Evolutionary conservation across 139 green algal genomes (phyloP).

Genomic region (Tetradesmus obliquus): DNA sequence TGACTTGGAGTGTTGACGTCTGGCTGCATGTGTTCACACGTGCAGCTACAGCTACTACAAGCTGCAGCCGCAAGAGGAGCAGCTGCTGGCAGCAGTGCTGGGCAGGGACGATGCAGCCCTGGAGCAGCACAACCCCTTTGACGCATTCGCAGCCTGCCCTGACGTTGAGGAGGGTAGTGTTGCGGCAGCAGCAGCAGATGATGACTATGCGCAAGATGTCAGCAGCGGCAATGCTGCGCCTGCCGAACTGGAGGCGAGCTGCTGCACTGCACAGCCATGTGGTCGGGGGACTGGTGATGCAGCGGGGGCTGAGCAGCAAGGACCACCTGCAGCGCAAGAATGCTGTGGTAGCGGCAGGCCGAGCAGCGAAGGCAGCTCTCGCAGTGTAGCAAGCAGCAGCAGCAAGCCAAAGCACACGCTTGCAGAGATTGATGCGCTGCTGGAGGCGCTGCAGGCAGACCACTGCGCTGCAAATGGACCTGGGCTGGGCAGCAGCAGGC

Average conservation of each 20-base stretch:
- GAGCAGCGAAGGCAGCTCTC: not conserved
- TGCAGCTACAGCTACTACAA: slow-evolving; percentile 39
- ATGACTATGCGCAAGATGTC: too few species aligned
- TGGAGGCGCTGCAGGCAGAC: not conserved
- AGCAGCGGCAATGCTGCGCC: too few species aligned
- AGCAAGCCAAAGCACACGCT: not conserved
- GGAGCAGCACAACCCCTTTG: slow-evolving; percentile 35
- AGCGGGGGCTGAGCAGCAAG: not conserved
- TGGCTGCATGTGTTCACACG: not conserved
- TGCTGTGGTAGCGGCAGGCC: not conserved
- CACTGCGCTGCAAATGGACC: not conserved
- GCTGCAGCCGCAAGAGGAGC: slow-evolving; percentile 33
- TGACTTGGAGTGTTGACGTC: not conserved
- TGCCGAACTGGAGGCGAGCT: not conserved
- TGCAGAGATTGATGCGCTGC: slow-evolving; percentile 28
- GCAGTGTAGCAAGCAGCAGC: not conserved
- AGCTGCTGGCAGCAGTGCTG: slow-evolving; percentile 37
- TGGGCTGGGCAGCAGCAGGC: not conserved
- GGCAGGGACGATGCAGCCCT: not conserved
- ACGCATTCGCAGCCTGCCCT: not conserved
- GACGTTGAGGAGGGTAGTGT: not conserved
- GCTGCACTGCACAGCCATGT: not conserved
- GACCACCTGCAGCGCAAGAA: not conserved
- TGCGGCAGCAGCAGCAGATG: not conserved
- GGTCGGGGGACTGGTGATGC: not conserved